phyloP scores from a whole-genome alignment of 768 basidiomycete species.

The Lanmaoa pseudosensibilis region DNA sequence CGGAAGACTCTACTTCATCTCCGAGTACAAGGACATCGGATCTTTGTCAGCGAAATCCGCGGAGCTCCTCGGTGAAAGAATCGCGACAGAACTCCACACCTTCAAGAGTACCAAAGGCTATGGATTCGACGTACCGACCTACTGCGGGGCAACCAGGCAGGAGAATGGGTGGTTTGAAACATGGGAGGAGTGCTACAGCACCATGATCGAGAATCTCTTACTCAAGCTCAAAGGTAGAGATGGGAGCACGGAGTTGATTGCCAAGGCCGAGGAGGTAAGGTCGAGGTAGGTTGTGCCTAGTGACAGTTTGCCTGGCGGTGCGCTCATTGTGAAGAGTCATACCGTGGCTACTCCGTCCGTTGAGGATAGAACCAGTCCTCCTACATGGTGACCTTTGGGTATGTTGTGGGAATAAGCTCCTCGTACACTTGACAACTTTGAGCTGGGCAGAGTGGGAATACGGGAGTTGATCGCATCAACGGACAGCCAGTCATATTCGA shows the following conservation, averaged over 20 bases:
- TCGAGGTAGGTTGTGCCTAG: slow-evolving; percentile 38
- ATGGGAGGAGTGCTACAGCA: slow-evolving; percentile 69
- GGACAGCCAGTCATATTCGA: slow-evolving; percentile 72
- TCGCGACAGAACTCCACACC: slow-evolving; percentile 67
- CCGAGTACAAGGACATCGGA: slow-evolving; percentile 66
- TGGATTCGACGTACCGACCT: slow-evolving; percentile 75
- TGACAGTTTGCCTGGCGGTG: background rate
- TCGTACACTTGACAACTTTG: slow-evolving; percentile 1
- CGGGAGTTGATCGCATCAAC: slow-evolving; percentile 53
- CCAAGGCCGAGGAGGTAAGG: slow-evolving; percentile 52
- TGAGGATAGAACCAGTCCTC: slow-evolving; percentile 64
- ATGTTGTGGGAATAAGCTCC: slow-evolving; percentile 19
- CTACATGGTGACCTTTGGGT: slow-evolving; percentile 85
- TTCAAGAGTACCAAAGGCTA: slow-evolving; percentile 55
- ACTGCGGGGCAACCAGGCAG: slow-evolving; percentile 70
- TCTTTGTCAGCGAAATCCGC: slow-evolving; percentile 49
- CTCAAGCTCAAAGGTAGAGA: slow-evolving; percentile 44
- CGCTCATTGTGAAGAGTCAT: slow-evolving; percentile 54
- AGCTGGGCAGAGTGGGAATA: slow-evolving; percentile 64
- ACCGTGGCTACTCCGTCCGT: slow-evolving; percentile 59
- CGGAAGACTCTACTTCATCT: slow-evolving; percentile 64
- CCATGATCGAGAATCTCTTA: slow-evolving; percentile 60
- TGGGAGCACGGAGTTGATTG: slow-evolving; percentile 45
- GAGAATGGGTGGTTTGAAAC: slow-evolving; percentile 71
- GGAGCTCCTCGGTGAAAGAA: slow-evolving; percentile 51